These are phyloP conservation scores for Colletotrichum brevisporum DNA, from an alignment of 2,329 filamentous ascomycete genomes.

Conservation along the genomic window DNA sequence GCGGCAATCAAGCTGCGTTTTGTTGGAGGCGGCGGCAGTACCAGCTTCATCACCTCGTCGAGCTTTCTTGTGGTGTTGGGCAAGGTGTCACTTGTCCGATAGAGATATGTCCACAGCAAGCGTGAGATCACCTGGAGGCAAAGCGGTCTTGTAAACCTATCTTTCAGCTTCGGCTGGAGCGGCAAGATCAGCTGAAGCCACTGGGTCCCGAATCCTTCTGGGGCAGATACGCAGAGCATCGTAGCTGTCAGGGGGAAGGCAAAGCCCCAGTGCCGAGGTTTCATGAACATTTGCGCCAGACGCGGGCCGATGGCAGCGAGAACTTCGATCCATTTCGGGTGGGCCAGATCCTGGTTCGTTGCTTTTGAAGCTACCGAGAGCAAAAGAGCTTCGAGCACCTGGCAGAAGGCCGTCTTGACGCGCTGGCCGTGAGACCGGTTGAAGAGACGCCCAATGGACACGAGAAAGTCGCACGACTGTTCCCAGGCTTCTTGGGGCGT, in stretches of 20 bases:
- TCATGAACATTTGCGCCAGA: constrained; percentile 86
- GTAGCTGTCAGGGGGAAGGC: constrained; percentile 91
- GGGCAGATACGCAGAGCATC: constrained; percentile 88
- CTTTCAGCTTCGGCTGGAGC: constrained; percentile 86
- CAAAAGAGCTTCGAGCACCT: constrained; percentile 88
- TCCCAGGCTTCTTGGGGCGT: constrained; percentile 83
- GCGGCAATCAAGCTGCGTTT: constrained; percentile 86
- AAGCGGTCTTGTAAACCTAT: constrained; percentile 81
- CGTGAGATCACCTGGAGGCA: constrained; percentile 92
- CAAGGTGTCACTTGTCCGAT: constrained; percentile 81
- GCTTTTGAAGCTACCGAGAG: constrained; percentile 89
- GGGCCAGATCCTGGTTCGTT: constrained; percentile 80
- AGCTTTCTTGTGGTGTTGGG: constrained; percentile 81
- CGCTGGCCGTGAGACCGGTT: constrained; percentile 87
- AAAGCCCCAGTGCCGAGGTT: constrained; percentile 91
- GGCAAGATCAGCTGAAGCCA: constrained; percentile 88
- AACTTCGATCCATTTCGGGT: constrained; percentile 89
- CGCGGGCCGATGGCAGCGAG: constrained; percentile 83
- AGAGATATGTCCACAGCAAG: constrained; percentile 94
- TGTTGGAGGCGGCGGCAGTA: constrained; percentile 85
- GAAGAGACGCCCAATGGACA: constrained; percentile 85
- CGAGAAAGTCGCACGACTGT: constrained; percentile 90
- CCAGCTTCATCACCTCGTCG: constrained; percentile 89
- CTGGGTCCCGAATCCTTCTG: constrained; percentile 85
- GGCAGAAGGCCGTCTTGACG: constrained; percentile 95